Percentiles rank a stretch among this genome's conserved stretches.
These are phyloP conservation scores for Tillandsia leiboldiana DNA, from an alignment of 176 grass and related monocot genomes.

Conservation along the genomic window DNA sequence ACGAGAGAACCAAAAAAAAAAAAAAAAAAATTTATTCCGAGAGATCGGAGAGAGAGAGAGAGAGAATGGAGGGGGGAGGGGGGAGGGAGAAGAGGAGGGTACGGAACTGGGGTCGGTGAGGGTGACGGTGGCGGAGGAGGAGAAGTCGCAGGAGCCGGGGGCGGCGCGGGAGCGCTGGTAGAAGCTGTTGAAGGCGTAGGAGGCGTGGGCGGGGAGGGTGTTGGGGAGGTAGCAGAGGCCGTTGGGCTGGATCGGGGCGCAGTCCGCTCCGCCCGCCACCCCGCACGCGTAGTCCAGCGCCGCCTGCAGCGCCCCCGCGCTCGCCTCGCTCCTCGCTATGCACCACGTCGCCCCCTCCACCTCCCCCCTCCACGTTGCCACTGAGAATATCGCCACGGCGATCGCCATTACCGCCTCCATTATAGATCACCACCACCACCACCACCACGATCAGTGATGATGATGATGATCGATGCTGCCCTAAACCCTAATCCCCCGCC, in stretches of 20 bases:
- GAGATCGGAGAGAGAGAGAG: not conserved
- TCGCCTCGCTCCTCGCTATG: not conserved
- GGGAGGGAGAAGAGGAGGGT: not conserved
- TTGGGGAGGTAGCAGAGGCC: constrained; percentile 1
- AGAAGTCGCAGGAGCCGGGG: not conserved
- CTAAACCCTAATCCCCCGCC: too few species aligned
- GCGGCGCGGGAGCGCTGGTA: not conserved
- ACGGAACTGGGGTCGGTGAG: not conserved
- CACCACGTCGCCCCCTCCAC: not conserved
- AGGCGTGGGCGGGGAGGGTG: constrained; percentile 4
- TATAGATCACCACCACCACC: too few species aligned
- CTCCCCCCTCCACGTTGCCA: not conserved
- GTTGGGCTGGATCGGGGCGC: not conserved
- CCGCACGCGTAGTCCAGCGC: not conserved
- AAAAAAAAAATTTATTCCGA: not conserved
- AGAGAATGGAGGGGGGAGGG: constrained; percentile 1
- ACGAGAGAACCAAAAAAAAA: not conserved
- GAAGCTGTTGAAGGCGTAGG: constrained; percentile 3
- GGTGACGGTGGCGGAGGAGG: not conserved
- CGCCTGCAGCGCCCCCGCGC: not conserved
- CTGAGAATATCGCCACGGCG: too few species aligned
- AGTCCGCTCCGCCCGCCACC: not conserved
- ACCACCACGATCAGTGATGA: too few species aligned
- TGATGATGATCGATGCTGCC: too few species aligned
- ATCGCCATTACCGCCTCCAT: too few species aligned